Base-by-base conservation (phyloP, 108 stramenopile species). In the Skeletonema menzelii region DNA sequence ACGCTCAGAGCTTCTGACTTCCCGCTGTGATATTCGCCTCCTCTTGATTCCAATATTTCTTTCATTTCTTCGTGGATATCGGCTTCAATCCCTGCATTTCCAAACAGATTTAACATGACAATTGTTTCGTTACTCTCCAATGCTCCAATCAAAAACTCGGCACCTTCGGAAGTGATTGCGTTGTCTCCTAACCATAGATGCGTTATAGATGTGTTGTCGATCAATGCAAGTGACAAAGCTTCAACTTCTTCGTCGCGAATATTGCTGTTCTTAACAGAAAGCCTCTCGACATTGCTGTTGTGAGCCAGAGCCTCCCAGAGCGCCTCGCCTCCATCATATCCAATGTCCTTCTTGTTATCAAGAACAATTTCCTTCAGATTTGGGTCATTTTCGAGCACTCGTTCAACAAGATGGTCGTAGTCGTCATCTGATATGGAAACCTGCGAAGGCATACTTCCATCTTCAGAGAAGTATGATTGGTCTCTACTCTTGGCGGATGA, bases 61-160 rank as follows among this genome's bases (percentile, higher is more conserved):
- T 22, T 53, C 1, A 53, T 53, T 53, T 53, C 20, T 0, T 53
- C 49, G 22, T 53, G 22, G 4, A 53, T 6, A 22, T 53, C 49
- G 2, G 22, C 20, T 5, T 53, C 49, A 22, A 53, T 53, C 22
- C 8, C 49, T 10, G 19, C 7, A 53, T 84, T 84, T 11, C 80
- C 72, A 26, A 72, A 55, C 6, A 84, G 40, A 37, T 81, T 56
- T 13, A 84, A 73, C 13, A 59, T 70, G 22, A 27, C 5, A 3
- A 84, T 49, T 3, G 65, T 78, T 22, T 38, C 60, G 65, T 84
- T 73, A 27, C 72, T 59, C 17, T 84, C 67, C 22, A 76, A 60
- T 4, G 56, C 34, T 11, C 63, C 72, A 59, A 80, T 80, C 56
- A 80, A 73, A 56, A 73, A 80, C 53, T 80, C 79, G 42, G 72